These are phyloP conservation scores for Blastocladiella emersonii DNA, from an alignment of 371 early-diverging fungal species.

Conservation along the genomic window DNA sequence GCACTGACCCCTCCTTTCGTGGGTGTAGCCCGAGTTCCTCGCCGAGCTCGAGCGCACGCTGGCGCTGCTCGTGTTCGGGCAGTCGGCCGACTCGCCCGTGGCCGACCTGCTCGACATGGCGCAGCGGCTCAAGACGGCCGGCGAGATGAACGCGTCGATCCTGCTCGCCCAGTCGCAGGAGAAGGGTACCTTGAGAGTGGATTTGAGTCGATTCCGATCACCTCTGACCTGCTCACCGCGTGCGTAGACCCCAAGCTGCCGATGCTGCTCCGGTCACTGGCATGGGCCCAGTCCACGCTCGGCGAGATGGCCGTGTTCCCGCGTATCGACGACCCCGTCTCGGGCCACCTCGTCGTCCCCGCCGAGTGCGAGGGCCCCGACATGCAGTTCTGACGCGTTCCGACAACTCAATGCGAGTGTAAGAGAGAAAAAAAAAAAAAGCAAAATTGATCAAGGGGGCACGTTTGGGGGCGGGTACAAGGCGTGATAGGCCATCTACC, in stretches of 20 bases:
- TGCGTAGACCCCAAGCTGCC: slow-evolving; percentile 72
- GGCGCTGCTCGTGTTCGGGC: slow-evolving; percentile 83
- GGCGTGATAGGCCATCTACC: too few species aligned
- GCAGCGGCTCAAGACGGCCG: slow-evolving; percentile 83
- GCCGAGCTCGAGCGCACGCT: slow-evolving; percentile 88
- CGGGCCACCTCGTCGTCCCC: slow-evolving; percentile 41
- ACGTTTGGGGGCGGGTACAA: too few species aligned
- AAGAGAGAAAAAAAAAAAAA: too few species aligned
- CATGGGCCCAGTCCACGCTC: slow-evolving; percentile 80
- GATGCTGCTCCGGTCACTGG: slow-evolving; percentile 67
- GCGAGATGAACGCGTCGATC: slow-evolving; percentile 86
- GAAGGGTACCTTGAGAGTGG: slow-evolving; percentile 15
- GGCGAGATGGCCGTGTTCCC: slow-evolving; percentile 70
- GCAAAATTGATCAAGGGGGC: too few species aligned
- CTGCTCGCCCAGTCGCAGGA: slow-evolving; percentile 79
- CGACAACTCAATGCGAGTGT: too few species aligned
- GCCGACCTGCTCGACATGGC: slow-evolving; percentile 65
- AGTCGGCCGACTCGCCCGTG: slow-evolving; percentile 44
- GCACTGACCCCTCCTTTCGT: neutral
- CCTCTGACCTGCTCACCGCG: too few species aligned
- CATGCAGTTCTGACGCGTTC: too few species aligned
- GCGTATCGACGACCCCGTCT: slow-evolving; percentile 64
- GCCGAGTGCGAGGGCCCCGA: slow-evolving; percentile 16
- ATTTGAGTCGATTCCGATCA: neutral
- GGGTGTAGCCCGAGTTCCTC: slow-evolving; percentile 66